A percentile compares a stretch with the other conserved stretches of the same genome.
phyloP scores from a whole-genome alignment of 192 early-diverging fungal species.

The Coemansia sp. region DNA sequence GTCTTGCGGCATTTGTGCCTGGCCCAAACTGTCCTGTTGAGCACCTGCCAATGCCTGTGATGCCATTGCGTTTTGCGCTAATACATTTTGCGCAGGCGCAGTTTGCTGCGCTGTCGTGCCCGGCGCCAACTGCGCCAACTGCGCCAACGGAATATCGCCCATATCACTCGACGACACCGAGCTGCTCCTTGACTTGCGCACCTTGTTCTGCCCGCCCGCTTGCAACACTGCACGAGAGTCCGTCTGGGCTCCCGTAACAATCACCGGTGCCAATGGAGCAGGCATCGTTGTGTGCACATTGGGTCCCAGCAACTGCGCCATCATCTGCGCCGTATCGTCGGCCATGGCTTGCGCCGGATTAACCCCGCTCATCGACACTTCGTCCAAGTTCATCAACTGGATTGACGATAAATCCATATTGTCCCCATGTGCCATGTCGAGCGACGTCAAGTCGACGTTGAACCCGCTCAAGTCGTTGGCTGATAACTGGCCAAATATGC shows the following conservation, averaged over 20 bases:
- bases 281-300: neutral
- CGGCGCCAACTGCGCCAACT: constrained; percentile 23
- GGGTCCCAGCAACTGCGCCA: constrained; percentile 31
- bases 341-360: constrained; percentile 5
- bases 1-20: neutral
- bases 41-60: neutral
- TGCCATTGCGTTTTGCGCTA: neutral
- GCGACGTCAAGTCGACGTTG: constrained; percentile 30
- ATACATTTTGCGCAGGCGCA: neutral
- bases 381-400: constrained; percentile 38
- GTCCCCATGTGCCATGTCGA: constrained; percentile 16
- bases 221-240: neutral
- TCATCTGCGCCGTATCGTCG: constrained; percentile 33
- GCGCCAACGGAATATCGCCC: constrained; percentile 50
- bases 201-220: neutral
- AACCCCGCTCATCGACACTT: constrained; percentile 6
- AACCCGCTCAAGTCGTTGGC: constrained; percentile 32
- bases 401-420: constrained; percentile 41
- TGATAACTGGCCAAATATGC: constrained; percentile 15
- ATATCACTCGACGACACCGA: constrained; percentile 47
- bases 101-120: neutral
- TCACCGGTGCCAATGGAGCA: neutral
- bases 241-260: neutral
- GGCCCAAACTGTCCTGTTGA: neutral
- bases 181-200: constrained; percentile 24